These are phyloP conservation scores for Pulicaria dysenterica DNA, from an alignment of 129 eudicot species.

Conservation along the genomic window DNA sequence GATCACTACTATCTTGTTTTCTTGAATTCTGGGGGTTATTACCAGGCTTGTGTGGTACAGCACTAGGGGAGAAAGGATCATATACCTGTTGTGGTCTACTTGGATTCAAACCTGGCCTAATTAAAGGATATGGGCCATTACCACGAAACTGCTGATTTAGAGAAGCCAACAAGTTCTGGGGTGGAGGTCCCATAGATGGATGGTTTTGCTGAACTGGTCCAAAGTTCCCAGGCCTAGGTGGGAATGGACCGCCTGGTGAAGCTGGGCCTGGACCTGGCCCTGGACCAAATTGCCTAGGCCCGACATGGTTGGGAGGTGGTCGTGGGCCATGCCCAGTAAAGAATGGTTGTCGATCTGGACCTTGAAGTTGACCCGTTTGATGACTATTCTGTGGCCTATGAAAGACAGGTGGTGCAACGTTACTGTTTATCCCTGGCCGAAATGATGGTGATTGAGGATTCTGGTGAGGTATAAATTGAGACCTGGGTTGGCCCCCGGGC, in stretches of 20 bases:
- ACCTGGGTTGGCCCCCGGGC: slow-evolving; percentile 40
- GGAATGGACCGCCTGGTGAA: slow-evolving; percentile 45
- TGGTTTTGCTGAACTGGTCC: slow-evolving; percentile 55
- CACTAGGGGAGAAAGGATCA: slow-evolving; percentile 86
- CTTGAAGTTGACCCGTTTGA: slow-evolving; percentile 51
- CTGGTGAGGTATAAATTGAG: slow-evolving; percentile 42
- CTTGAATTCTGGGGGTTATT: slow-evolving; percentile 43
- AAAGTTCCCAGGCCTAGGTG: slow-evolving; percentile 50
- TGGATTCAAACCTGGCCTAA: slow-evolving; percentile 33
- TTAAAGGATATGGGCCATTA: slow-evolving; percentile 34
- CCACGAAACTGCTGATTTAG: slow-evolving; percentile 56
- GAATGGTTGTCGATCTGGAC: slow-evolving; percentile 43
- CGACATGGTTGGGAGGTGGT: slow-evolving; percentile 50
- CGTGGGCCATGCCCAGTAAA: slow-evolving; percentile 38
- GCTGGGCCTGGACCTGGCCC: slow-evolving; percentile 28
- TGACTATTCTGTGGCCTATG: slow-evolving; percentile 50
- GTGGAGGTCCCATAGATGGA: slow-evolving; percentile 37
- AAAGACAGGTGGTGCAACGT: slow-evolving; percentile 36
- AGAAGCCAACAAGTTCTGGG: slow-evolving; percentile 38
- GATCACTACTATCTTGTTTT: slow-evolving; percentile 70
- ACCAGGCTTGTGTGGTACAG: slow-evolving; percentile 50
- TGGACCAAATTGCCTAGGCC: slow-evolving; percentile 47
- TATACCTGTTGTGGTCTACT: slow-evolving; percentile 62
- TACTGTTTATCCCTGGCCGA: slow-evolving; percentile 46
- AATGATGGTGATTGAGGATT: slow-evolving; percentile 53